These are phyloP conservation scores for Euphorbia pulcherrima DNA, from an alignment of 345 rosid species.

Conservation along the genomic window DNA sequence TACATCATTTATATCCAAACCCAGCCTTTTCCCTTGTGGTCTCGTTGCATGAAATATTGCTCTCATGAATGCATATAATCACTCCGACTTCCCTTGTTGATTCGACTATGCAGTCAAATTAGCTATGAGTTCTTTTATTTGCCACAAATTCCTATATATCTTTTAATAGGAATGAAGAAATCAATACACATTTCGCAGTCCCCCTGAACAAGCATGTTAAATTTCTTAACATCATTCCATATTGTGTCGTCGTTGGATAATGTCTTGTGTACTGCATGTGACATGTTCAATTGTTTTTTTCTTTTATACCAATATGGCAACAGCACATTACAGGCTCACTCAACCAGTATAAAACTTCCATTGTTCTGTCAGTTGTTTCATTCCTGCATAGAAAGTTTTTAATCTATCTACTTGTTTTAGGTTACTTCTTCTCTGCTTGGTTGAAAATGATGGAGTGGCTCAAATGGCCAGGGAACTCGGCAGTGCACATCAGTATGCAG, in stretches of 20 bases:
- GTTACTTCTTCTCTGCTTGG: constrained; percentile 68
- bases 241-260: not conserved
- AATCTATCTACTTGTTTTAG: constrained; percentile 39
- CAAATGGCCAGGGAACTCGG: constrained; percentile 56
- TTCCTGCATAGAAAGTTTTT: not conserved
- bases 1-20: not conserved
- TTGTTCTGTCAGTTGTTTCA: constrained; percentile 8
- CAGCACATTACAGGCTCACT: not conserved
- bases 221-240: not conserved
- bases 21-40: not conserved
- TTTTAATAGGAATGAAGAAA: not conserved
- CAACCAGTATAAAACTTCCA: not conserved
- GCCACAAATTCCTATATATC: not conserved
- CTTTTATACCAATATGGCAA: not conserved
- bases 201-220: not conserved
- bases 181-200: not conserved
- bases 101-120: not conserved
- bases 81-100: not conserved
- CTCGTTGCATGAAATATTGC: not conserved
- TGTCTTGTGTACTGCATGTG: not conserved
- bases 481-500: constrained; percentile 24
- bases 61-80: not conserved
- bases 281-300: not conserved
- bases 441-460: constrained; percentile 69
- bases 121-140: not conserved